Evolutionary conservation across 129 eudicot species (phyloP).

Genomic region (Tanacetum coccineum): DNA sequence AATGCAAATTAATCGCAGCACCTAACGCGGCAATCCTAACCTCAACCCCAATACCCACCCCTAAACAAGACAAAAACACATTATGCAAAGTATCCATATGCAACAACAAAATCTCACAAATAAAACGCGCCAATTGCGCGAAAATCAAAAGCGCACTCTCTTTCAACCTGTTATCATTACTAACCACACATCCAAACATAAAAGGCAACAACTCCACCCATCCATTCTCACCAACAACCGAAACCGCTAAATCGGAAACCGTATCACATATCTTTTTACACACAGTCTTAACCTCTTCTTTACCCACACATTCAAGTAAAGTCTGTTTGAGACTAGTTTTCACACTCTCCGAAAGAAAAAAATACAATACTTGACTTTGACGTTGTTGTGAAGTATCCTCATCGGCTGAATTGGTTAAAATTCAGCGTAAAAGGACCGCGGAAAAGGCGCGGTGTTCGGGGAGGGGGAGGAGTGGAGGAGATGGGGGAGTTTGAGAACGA

Average conservation of each 20-base stretch:
- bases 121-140: slow-evolving; percentile 74
- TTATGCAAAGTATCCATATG: slow-evolving; percentile 63
- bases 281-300: slow-evolving; percentile 51
- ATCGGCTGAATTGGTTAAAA: slow-evolving; percentile 38
- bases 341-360: slow-evolving; percentile 39
- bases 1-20: slow-evolving; percentile 74
- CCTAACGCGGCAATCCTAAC: slow-evolving; percentile 77
- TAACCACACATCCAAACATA: slow-evolving; percentile 80
- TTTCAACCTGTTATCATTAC: slow-evolving; percentile 41
- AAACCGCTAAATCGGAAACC: slow-evolving; percentile 72
- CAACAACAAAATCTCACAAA: slow-evolving; percentile 61
- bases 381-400: too few relatives aligned
- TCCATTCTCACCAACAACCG: slow-evolving; percentile 52
- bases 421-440: slow-evolving; percentile 72
- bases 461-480: slow-evolving; percentile 51
- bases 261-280: slow-evolving; percentile 82
- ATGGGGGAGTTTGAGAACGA: slow-evolving; percentile 62
- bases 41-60: slow-evolving; percentile 42
- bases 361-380: too few relatives aligned
- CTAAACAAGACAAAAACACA: slow-evolving; percentile 56
- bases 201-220: slow-evolving; percentile 93
- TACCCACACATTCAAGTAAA: slow-evolving; percentile 40
- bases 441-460: slow-evolving; percentile 70
- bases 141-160: slow-evolving; percentile 80
- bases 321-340: slow-evolving; percentile 49